Evolutionary conservation across 2,329 filamentous ascomycete genomes (phyloP), one percentile per base, ranked within the genome.

Genomic region (Cordyceps pruinosa): DNA sequence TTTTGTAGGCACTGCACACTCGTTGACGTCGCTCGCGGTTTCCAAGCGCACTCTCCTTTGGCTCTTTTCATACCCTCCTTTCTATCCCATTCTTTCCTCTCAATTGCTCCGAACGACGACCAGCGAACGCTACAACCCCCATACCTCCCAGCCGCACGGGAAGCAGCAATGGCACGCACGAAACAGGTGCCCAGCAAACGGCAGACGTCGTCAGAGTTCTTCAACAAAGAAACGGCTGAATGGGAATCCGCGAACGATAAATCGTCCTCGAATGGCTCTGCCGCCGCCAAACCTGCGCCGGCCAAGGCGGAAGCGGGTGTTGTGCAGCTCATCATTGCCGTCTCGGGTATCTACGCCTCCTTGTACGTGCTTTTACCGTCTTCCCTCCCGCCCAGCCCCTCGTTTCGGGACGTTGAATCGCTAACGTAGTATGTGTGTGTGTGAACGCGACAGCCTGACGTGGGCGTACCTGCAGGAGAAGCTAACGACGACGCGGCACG

Each of bases 401-500:
- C 21, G 10, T 47, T 5, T 21, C 25, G 12, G 5, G 32, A 4
- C 5, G 3, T 15, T 13, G 15, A 34, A 6, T 34, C 10, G 32
- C 32, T 34, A 34, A 34, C 32, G n/a, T n/a, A n/a, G n/a, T n/a
- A n/a, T n/a, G n/a, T 15, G 10, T 13, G 12, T 12, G 32, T 34
- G 5, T 15, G 3, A 9, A 9, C 10, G 32, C 32, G 10, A 39
- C 60, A 91, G 93, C 75, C 77, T 99, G 54, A 95, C 92, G 34
- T 99, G 94, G 94, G 94, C 89, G 25, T 86, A 96, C 63, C 87
- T 99, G 60, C 94, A 99, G 79, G 94, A 99, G 74, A 91, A 94
- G 66, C 90, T 99, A 67, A 97, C 94, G 28, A 99, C 94, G 15
- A 97, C 91, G 12, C 81, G 85, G 8, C 94, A 97, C 73, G 88